Conservation (phyloP, 306 rosid species). For the Trifolium fragiferum region DNA sequence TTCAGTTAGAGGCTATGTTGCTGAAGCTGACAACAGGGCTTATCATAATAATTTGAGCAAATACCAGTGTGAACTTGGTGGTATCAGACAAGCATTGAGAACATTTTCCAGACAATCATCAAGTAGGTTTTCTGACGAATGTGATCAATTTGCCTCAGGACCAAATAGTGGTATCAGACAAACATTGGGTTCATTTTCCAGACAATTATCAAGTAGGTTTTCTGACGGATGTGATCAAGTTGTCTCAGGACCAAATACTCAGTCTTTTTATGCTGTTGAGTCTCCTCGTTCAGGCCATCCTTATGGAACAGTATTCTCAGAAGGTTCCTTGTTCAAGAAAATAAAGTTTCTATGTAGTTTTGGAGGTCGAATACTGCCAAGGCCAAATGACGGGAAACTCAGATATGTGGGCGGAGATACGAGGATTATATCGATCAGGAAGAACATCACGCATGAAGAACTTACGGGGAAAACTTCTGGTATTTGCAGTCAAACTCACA, state of each 20-base stretch:
- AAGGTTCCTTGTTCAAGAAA: conserved; percentile 62
- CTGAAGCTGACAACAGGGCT: conserved; percentile 57
- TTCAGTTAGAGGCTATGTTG: conserved; percentile 47
- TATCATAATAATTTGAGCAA: conserved; percentile 52
- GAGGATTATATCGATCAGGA: conserved; percentile 70
- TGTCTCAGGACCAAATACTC: conserved; percentile 43
- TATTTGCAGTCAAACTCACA: conserved; percentile 72
- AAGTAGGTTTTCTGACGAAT: conserved; percentile 48
- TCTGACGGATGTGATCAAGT: conserved; percentile 46
- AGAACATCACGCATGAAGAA: conserved; percentile 59
- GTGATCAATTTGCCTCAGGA: conserved; percentile 46
- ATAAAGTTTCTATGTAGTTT: conserved; percentile 88
- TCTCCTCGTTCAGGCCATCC: conserved; percentile 63
- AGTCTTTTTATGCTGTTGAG: conserved; percentile 47
- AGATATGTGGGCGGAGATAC: conserved; percentile 96
- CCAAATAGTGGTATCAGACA: conserved; percentile 51
- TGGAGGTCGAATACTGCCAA: conserved; percentile 88
- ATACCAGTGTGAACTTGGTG: conserved; percentile 56
- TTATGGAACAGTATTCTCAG: conserved; percentile 50
- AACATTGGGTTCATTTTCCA: conserved; percentile 45
- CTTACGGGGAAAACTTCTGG: conserved; percentile 70
- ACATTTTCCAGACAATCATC: conserved; percentile 52
- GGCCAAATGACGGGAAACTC: conserved; percentile 87
- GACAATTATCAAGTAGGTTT: conserved; percentile 54
- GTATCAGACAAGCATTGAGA: conserved; percentile 50